Base-by-base conservation (phyloP, 768 basidiomycete species). In the Tylopilus sp. region DNA sequence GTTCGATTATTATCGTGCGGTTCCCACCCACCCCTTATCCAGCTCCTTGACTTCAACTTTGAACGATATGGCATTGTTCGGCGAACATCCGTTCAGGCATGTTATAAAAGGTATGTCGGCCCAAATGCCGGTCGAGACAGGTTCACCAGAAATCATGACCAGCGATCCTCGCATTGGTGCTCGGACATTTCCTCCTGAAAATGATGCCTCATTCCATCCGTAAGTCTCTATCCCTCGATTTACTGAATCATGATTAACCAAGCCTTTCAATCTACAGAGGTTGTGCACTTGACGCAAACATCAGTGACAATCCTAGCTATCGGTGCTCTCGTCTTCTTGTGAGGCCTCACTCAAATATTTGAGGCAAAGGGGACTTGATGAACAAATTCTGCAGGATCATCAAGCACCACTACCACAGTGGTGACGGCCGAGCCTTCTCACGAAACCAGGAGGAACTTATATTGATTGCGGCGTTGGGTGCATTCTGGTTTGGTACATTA, bases 401-500 rank as follows among this genome's bases (percentile, higher is more conserved):
- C 40, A 75, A 85, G 70, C 87, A 90, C 62, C 81, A 89, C 59
- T 81, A 89, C 59, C 77, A 78, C 50, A 73, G 70, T 62, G n/a
- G n/a, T 36, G 36, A 36, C n/a, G 85, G 83, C 13, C 78, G 78
- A 45, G 64, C 84, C 53, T 66, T 91, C 59, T 82, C 85, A 40
- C 82, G 80, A 58, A 75, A 74, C 49, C 89, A 91, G 59, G 86
- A 89, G 62, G 87, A 91, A 61, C 76, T 81, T 68, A 71, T 86
- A 18, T 62, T 91, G 67, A 85, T 91, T 54, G 82, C 74, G 6
- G 82, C 84, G 3, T 76, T 90, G 50, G 87, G 83, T 11, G 69
- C 90, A 51, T 80, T 87, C 63, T 91, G 86, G 86, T 72, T 90
- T 44, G 86, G 89, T 89, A 65, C 65, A 80, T 71, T 21, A 21